A percentile compares a stretch with the other conserved stretches of the same genome.
Conservation (phyloP, 164 flowering plant genomes). For the Piper longum region DNA sequence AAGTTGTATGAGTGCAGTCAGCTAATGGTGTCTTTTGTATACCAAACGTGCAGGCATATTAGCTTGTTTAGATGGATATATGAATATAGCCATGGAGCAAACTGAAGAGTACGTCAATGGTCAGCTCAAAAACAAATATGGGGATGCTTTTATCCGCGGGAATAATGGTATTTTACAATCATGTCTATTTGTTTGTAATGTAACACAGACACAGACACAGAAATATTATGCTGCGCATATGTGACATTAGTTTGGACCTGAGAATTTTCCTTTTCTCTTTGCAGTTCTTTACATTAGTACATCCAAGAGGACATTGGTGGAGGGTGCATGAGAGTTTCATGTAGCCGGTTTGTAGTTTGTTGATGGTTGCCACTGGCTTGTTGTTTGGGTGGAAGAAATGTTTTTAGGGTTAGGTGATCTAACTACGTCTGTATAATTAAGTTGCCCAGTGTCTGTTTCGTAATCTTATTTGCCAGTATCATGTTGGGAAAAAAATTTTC, state of each 20-base stretch:
- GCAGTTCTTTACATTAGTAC: constrained; percentile 94
- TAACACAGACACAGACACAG: not conserved
- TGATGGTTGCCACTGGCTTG: not conserved
- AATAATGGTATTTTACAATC: constrained; percentile 53
- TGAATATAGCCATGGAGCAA: constrained; percentile 99
- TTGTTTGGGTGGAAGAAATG: too few species aligned
- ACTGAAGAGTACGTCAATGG: constrained; percentile 98
- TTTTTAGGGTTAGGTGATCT: too few species aligned
- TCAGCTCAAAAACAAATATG: constrained; percentile 91
- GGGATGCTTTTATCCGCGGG: constrained; percentile 95
- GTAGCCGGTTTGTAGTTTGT: not conserved
- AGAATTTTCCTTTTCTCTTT: constrained; percentile 3
- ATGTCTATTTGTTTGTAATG: not conserved
- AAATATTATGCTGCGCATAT: too few species aligned
- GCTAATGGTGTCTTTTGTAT: not conserved
- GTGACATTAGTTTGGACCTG: too few species aligned
- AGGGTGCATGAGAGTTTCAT: constrained; percentile 40
- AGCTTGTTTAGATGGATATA: constrained; percentile 94
- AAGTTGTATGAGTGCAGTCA: not conserved
- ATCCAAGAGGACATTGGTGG: constrained; percentile 68
- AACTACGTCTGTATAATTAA: too few species aligned
- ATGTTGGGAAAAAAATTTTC: too few species aligned
- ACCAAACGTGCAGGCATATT: constrained; percentile 47
- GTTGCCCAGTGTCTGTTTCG: too few species aligned
- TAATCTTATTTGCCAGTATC: too few species aligned